Conservation (phyloP, 2,329 filamentous ascomycete genomes). For the Neospermospora avenae region DNA sequence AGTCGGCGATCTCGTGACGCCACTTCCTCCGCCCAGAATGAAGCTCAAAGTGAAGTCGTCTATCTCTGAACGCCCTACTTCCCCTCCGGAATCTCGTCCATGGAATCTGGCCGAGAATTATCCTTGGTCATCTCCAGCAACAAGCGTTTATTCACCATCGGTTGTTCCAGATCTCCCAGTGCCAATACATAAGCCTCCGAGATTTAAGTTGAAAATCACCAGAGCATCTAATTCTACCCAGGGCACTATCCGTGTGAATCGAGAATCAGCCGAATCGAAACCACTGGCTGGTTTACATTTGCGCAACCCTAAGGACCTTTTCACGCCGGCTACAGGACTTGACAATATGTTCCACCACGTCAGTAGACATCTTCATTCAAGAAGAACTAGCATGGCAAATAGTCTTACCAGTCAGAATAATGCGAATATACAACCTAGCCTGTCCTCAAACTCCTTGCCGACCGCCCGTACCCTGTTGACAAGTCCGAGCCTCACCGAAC, state of each 20-base stretch:
- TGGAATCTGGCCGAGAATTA: conserved; percentile 28
- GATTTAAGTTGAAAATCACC: conserved; percentile 31
- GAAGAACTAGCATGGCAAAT: conserved; percentile 26
- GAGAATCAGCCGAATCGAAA: conserved; percentile 21
- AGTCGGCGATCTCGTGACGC: neutral
- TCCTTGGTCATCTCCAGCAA: conserved; percentile 21
- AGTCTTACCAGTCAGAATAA: conserved; percentile 10
- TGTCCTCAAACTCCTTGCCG: conserved; percentile 5
- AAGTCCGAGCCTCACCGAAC: neutral
- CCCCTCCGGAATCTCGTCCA: conserved; percentile 19
- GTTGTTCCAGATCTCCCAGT: conserved; percentile 4
- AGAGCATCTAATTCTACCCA: conserved; percentile 30
- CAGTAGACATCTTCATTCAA: conserved; percentile 28
- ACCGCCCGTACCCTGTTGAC: neutral
- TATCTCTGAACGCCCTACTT: conserved; percentile 14
- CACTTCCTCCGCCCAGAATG: conserved; percentile 24
- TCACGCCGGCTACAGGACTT: conserved; percentile 30
- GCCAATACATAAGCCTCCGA: conserved; percentile 20
- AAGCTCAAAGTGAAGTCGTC: conserved; percentile 28
- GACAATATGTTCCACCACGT: conserved; percentile 34
- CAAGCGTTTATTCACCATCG: conserved; percentile 9
- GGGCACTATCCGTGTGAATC: conserved; percentile 32
- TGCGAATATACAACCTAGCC: neutral
- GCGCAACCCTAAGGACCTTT: conserved; percentile 31
- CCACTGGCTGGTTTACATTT: conserved; percentile 28